Evolutionary conservation across 495 filamentous ascomycete species (phyloP).

Genomic region (Terfezia claveryi): DNA sequence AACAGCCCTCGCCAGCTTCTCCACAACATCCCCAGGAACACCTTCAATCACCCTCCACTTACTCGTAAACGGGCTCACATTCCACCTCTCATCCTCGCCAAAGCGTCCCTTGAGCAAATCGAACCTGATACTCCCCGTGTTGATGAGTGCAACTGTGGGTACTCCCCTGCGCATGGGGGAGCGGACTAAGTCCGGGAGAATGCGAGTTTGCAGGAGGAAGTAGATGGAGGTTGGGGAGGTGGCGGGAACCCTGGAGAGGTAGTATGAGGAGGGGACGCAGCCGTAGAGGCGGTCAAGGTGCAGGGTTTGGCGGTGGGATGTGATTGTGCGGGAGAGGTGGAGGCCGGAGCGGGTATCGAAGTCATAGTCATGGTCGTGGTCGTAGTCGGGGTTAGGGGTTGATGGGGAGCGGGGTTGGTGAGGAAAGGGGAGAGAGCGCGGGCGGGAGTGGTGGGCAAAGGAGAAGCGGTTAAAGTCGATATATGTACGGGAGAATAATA

Average conservation of each 20-base stretch:
- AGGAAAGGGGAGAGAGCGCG: constrained; percentile 37
- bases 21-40: too few relatives aligned
- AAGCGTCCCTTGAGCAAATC: constrained; percentile 65
- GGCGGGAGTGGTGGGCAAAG: constrained; percentile 54
- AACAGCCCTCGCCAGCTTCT: too few relatives aligned
- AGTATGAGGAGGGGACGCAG: constrained; percentile 61
- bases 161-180: constrained; percentile 27
- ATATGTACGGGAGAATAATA: constrained; percentile 51
- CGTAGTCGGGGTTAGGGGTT: constrained; percentile 42
- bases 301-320: constrained; percentile 42
- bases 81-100: too few relatives aligned
- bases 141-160: constrained; percentile 50
- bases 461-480: constrained; percentile 89
- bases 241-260: constrained; percentile 57
- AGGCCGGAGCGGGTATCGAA: constrained; percentile 63
- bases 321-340: constrained; percentile 51
- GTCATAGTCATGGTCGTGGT: constrained; percentile 35
- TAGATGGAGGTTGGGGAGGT: constrained; percentile 50
- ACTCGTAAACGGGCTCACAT: too few relatives aligned
- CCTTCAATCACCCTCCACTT: too few relatives aligned
- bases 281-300: constrained; percentile 53
- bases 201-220: constrained; percentile 50
- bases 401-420: constrained; percentile 59
- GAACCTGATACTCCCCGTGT: constrained; percentile 81
- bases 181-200: constrained; percentile 41